Evolutionary conservation across 176 grass and related monocot genomes (phyloP).

Genomic region (Phyllostachys edulis): DNA sequence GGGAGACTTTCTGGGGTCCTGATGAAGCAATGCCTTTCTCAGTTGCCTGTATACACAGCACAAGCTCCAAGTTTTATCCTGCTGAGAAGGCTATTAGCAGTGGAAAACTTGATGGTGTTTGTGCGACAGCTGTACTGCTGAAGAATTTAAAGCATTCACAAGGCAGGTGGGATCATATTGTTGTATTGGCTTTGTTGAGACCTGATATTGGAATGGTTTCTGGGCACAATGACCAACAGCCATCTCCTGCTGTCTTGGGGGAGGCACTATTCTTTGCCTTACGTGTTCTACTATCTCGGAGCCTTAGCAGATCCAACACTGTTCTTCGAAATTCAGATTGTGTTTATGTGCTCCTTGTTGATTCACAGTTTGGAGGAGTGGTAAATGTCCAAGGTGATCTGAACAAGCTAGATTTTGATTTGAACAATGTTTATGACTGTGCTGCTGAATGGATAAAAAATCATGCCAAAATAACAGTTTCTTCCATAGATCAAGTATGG

Average conservation of each 20-base stretch:
- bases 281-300: constrained; percentile 80
- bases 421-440: constrained; percentile 76
- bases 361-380: constrained; percentile 94
- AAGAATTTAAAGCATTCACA: constrained; percentile 60
- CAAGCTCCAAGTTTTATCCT: constrained; percentile 86
- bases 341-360: constrained; percentile 85
- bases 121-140: constrained; percentile 72
- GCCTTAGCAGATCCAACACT: constrained; percentile 80
- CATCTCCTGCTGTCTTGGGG: constrained; percentile 65
- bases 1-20: constrained; percentile 89
- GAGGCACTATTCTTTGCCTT: constrained; percentile 94
- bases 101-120: constrained; percentile 82
- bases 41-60: constrained; percentile 93
- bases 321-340: constrained; percentile 69
- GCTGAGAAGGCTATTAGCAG: constrained; percentile 87
- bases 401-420: constrained; percentile 81
- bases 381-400: constrained; percentile 91
- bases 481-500: constrained; percentile 80
- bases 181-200: constrained; percentile 72
- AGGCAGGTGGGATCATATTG: constrained; percentile 95
- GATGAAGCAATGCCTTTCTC: constrained; percentile 78
- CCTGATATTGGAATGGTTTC: constrained; percentile 73
- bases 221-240: constrained; percentile 44
- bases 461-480: constrained; percentile 76
- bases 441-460: constrained; percentile 88